These are phyloP conservation scores for Lodderomyces beijingensis DNA, from an alignment of 1,139 yeast species.

Conservation along the genomic window DNA sequence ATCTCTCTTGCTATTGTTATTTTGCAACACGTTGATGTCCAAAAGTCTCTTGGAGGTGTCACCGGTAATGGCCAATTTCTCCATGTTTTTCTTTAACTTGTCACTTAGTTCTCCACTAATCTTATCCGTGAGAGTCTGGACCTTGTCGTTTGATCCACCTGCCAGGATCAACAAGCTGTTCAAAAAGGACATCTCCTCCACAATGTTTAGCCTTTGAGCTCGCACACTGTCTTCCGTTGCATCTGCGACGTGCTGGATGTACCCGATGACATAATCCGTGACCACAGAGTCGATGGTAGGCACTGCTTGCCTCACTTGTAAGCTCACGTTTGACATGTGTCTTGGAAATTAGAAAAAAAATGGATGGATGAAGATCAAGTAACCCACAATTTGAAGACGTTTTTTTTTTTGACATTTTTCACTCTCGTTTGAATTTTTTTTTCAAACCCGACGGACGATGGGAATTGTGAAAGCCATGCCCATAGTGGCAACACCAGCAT, in stretches of 20 bases:
- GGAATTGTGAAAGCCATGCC: no score
- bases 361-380: conserved; percentile 1
- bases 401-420: not conserved
- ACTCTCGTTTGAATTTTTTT: no score
- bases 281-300: conserved; percentile 88
- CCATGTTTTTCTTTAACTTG: conserved; percentile 64
- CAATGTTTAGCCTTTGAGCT: conserved; percentile 65
- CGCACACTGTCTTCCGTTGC: conserved; percentile 80
- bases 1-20: conserved; percentile 66
- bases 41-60: conserved; percentile 78
- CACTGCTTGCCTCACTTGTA: conserved; percentile 82
- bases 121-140: conserved; percentile 42
- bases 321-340: conserved; percentile 54
- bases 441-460: no score
- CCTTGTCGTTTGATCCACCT: conserved; percentile 65
- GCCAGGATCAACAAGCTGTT: conserved; percentile 66
- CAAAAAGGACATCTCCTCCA: conserved; percentile 63
- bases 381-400: not conserved
- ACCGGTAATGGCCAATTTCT: conserved; percentile 64
- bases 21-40: conserved; percentile 59
- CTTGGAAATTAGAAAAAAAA: conserved; percentile 2
- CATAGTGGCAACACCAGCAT: no score
- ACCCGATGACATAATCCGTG: conserved; percentile 88
- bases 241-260: conserved; percentile 69
- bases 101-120: conserved; percentile 47